These are phyloP conservation scores for Pseudohalonectria lignicola DNA, from an alignment of 2,329 filamentous ascomycete genomes.

Conservation along the genomic window DNA sequence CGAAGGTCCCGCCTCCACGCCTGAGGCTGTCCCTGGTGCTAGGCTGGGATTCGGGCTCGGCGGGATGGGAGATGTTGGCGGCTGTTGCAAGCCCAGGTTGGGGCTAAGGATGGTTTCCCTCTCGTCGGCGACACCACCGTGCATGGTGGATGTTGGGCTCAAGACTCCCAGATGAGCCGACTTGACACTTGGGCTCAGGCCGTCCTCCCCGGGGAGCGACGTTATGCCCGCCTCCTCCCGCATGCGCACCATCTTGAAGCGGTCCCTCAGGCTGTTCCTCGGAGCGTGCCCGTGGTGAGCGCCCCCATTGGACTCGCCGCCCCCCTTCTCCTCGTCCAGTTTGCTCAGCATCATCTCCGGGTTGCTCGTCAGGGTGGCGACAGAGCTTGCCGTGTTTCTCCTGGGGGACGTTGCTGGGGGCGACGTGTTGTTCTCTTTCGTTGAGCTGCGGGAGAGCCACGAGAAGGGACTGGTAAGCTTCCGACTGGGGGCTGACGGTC, in stretches of 20 bases:
- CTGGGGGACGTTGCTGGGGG: constrained; percentile 36
- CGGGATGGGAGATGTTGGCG: constrained; percentile 40
- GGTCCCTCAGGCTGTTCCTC: constrained; percentile 60
- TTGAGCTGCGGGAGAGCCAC: constrained; percentile 64
- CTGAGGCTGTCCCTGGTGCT: constrained; percentile 76
- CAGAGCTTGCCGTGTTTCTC: constrained; percentile 70
- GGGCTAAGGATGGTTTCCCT: constrained; percentile 9
- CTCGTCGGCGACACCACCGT: constrained; percentile 8
- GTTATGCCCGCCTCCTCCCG: constrained; percentile 57
- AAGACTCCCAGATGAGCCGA: constrained; percentile 4
- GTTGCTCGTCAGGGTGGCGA: constrained; percentile 70
- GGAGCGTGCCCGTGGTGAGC: background rate
- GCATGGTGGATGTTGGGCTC: constrained; percentile 4
- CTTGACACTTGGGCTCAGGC: constrained; percentile 10
- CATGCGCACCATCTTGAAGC: constrained; percentile 68
- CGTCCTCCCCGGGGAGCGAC: constrained; percentile 40
- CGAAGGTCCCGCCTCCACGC: constrained; percentile 65
- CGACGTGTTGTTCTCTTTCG: constrained; percentile 38
- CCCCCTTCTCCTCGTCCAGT: constrained; percentile 56
- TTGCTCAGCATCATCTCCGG: constrained; percentile 68
- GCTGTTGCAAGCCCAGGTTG: constrained; percentile 13
- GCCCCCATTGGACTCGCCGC: too few relatives aligned
- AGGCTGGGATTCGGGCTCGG: constrained; percentile 57
- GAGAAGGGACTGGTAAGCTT: constrained; percentile 84
- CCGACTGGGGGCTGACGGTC: constrained; percentile 31